Evolutionary conservation across 2,329 filamentous ascomycete genomes (phyloP), one percentile per base, ranked within the genome.

Genomic region (Beauveria pseudobassiana): DNA sequence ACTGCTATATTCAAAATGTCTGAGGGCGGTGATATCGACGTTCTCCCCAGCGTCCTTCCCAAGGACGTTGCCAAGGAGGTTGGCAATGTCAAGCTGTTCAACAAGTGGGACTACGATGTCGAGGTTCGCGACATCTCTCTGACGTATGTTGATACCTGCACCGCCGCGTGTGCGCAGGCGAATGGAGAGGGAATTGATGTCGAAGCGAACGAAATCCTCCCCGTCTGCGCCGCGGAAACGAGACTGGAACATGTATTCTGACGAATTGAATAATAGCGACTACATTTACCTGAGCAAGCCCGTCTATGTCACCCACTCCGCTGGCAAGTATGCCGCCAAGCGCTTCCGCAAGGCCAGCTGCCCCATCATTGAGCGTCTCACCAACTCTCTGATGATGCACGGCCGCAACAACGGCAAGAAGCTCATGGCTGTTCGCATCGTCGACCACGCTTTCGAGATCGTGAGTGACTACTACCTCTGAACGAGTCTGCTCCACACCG

Each of bases 341-440:
- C 90, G 96, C 78, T 99, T 99, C 91, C 91, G 95, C 86, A 99
- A 99, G 89, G 95, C 96, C 79, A 96, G 98, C 87, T 99, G 95
- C 91, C 95, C 95, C 75, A 98, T 99, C 88, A 97, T 99, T 78
- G 95, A 99, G 90, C 93, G 95, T 80, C 89, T 99, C 74, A 99
- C 95, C 87, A 99, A 99, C 90, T 98, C 95, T 65, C 89, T 99
- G 79, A 99, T 99, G 96, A 98, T 98, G 93, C 96, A 99, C 89
- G 95, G 95, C 82, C 95, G 95, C 83, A 99, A 99, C 91, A 99
- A 97, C 90, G 95, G 95, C 82, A 99, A 99, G 90, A 99, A 99
- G 91, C 88, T 98, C 78, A 97, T 96, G 93, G 96, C 95, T 77
- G 93, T 98, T 80, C 92, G 95, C 82, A 99, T 99, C 73, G 93